A percentile compares a stretch with the other conserved stretches of the same genome.
Evolutionary conservation across 805 yeast genomes (phyloP).

Genomic region (Saccharomycopsis lassenensis): DNA sequence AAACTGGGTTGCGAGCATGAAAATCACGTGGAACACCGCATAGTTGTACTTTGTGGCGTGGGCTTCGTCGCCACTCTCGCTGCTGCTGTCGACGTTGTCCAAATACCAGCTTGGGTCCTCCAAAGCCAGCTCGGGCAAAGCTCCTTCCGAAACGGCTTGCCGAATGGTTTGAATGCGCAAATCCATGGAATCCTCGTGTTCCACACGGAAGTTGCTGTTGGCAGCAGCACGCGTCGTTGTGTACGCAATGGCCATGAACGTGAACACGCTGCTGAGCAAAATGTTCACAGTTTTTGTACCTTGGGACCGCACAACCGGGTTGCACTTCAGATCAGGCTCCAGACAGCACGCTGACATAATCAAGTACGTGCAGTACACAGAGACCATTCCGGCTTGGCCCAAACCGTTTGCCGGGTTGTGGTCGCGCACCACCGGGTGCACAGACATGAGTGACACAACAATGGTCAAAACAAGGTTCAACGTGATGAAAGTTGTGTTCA

Average conservation of each 20-base stretch:
- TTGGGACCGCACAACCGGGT: slow-evolving; percentile 79
- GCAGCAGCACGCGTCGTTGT: slow-evolving; percentile 97
- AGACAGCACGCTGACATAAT: slow-evolving; percentile 88
- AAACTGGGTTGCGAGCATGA: slow-evolving; percentile 93
- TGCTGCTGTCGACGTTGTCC: slow-evolving; percentile 29
- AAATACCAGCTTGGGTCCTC: slow-evolving; percentile 57
- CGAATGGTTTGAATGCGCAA: slow-evolving; percentile 80
- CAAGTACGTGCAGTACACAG: slow-evolving; percentile 83
- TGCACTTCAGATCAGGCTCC: slow-evolving; percentile 95
- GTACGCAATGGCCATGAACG: slow-evolving; percentile 90
- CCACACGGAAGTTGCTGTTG: slow-evolving; percentile 49
- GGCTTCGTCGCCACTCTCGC: slow-evolving; percentile 45
- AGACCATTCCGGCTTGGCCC: slow-evolving; percentile 95
- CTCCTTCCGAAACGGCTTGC: slow-evolving; percentile 95
- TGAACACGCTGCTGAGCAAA: slow-evolving; percentile 83
- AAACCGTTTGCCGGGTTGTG: slow-evolving; percentile 90
- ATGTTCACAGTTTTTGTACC: slow-evolving; percentile 88
- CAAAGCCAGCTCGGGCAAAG: slow-evolving; percentile 86
- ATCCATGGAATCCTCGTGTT: slow-evolving; percentile 26
- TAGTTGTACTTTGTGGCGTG: slow-evolving; percentile 70
- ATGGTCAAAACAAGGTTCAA: slow-evolving; percentile 59
- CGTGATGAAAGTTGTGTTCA: slow-evolving; percentile 82
- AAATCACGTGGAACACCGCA: slow-evolving; percentile 78
- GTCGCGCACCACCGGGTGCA: slow-evolving; percentile 80
- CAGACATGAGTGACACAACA: slow-evolving; percentile 56